phyloP scores from a whole-genome alignment of 352 stramenopile species.

The Phytophthora niederhauseri region DNA sequence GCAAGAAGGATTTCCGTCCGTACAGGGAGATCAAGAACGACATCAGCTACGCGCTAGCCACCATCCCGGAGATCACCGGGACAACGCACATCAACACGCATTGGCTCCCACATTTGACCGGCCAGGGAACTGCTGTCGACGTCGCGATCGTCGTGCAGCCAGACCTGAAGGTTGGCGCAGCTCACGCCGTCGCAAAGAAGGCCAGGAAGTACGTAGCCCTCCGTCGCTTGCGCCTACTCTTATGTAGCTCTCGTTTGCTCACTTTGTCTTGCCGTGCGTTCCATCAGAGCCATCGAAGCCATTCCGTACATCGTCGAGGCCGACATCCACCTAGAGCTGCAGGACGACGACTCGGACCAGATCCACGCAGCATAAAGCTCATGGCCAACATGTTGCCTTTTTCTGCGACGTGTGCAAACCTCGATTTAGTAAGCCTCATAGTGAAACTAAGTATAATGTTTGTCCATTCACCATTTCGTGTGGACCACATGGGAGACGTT shows the following conservation, averaged over 20 bases:
- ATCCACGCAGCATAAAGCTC: background rate
- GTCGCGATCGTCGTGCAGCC: conserved; percentile 80
- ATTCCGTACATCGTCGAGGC: conserved; percentile 81
- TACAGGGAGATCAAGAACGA: conserved; percentile 81
- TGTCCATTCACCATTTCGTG: background rate
- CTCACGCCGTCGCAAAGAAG: conserved; percentile 72
- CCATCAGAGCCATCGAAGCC: conserved; percentile 69
- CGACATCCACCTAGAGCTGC: conserved; percentile 86
- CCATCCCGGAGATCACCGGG: conserved; percentile 70
- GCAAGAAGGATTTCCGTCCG: conserved; percentile 69
- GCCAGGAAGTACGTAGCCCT: conserved; percentile 57
- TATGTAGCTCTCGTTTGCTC: background rate
- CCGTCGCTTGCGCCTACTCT: background rate
- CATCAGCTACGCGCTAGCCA: conserved; percentile 60
- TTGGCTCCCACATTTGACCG: conserved; percentile 67
- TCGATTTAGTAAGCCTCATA: background rate
- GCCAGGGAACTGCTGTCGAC: conserved; percentile 74
- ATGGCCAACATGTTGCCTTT: conserved; percentile 16
- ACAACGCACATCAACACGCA: conserved; percentile 87
- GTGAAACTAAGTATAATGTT: background rate
- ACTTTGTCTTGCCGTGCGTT: background rate
- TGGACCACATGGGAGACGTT: conserved; percentile 16
- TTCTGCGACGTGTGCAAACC: conserved; percentile 26
- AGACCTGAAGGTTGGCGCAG: conserved; percentile 78
- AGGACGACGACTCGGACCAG: conserved; percentile 54